These are phyloP conservation scores for Pholiota microspora DNA, from an alignment of 768 basidiomycete genomes.

Conservation along the genomic window DNA sequence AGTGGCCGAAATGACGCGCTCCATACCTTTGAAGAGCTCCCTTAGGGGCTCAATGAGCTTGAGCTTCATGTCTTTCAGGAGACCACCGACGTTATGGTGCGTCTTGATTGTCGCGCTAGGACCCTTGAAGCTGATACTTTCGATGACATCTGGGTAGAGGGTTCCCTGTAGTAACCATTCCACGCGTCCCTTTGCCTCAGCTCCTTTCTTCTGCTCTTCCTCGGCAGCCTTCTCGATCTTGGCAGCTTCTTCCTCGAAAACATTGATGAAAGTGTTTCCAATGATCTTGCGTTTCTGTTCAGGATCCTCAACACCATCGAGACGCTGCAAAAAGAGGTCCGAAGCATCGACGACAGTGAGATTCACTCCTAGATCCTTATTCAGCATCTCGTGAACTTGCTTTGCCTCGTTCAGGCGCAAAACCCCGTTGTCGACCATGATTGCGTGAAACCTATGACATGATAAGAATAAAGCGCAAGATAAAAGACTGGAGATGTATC, in stretches of 20 bases:
- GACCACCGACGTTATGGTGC: constrained; percentile 97
- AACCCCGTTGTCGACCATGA: constrained; percentile 99
- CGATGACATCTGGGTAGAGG: constrained; percentile 98
- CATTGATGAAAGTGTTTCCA: constrained; percentile 97
- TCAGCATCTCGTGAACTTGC: constrained; percentile 93
- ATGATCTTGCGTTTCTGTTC: constrained; percentile 98
- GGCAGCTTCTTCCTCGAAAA: constrained; percentile 92
- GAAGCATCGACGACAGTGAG: constrained; percentile 96
- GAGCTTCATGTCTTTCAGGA: constrained; percentile 96
- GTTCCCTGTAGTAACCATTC: constrained; percentile 99
- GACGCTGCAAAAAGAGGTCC: constrained; percentile 82
- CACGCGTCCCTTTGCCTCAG: constrained; percentile 80
- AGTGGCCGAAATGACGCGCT: constrained; percentile 14
- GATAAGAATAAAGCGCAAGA: constrained; percentile 2
- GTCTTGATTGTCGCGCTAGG: constrained; percentile 99
- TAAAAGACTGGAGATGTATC: constrained; percentile 17
- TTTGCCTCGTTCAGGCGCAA: constrained; percentile 86
- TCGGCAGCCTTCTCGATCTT: constrained; percentile 84
- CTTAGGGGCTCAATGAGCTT: constrained; percentile 97
- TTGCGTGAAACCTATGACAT: constrained; percentile 84
- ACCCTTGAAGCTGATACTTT: constrained; percentile 99
- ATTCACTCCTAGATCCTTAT: constrained; percentile 91
- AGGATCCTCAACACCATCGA: constrained; percentile 93
- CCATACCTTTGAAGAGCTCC: constrained; percentile 93
- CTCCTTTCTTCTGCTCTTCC: constrained; percentile 66